Conservation (phyloP, 192 early-diverging fungal species). For the Podila minutissima region DNA sequence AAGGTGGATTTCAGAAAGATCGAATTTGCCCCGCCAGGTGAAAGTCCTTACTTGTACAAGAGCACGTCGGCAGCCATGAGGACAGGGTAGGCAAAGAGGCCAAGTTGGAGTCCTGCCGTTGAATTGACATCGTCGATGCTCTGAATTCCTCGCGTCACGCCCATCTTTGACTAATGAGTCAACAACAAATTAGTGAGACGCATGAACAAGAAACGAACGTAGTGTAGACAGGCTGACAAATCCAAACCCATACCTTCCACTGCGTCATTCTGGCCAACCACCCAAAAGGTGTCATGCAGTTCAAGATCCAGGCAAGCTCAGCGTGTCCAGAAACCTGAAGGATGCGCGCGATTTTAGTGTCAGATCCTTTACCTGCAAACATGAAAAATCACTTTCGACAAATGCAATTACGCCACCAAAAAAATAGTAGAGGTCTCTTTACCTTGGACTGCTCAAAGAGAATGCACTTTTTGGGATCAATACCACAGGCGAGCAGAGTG, state of each 20-base stretch:
- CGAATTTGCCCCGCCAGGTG: too few species aligned
- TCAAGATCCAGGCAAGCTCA: conserved; percentile 87
- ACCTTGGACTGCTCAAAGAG: conserved; percentile 91
- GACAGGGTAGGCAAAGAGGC: conserved; percentile 91
- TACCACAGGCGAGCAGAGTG: conserved; percentile 83
- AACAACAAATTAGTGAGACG: too few species aligned
- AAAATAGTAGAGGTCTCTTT: neutral
- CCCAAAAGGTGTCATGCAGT: conserved; percentile 86
- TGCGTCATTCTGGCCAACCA: conserved; percentile 97
- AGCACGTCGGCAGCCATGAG: conserved; percentile 94
- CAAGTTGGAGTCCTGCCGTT: conserved; percentile 67
- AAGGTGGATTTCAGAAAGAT: too few species aligned
- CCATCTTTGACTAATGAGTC: conserved; percentile 53
- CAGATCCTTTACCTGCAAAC: too few species aligned
- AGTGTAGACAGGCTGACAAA: neutral
- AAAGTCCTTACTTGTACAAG: conserved; percentile 71
- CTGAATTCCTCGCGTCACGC: conserved; percentile 47
- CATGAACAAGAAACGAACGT: too few species aligned
- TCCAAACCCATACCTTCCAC: conserved; percentile 75
- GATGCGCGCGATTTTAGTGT: neutral
- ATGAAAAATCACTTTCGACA: neutral
- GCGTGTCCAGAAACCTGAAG: conserved; percentile 74
- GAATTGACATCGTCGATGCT: conserved; percentile 55
- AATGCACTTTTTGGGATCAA: conserved; percentile 75
- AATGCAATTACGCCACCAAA: neutral